Percentiles rank a stretch among this genome's conserved stretches.
Conservation (phyloP, 306 rosid genomes). For the Nissolia schottii region DNA sequence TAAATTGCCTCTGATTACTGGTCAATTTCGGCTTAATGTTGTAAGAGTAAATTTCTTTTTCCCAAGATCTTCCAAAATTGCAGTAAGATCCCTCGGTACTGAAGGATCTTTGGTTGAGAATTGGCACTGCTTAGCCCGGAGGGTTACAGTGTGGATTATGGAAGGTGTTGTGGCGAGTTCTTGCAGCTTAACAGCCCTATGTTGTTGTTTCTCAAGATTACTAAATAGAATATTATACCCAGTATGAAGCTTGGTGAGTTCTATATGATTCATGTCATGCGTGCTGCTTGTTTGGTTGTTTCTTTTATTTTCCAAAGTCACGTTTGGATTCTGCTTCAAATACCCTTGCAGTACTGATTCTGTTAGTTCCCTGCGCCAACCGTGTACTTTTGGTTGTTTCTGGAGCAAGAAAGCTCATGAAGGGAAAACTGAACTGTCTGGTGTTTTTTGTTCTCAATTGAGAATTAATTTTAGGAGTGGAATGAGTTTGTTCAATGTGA, state of each 20-base stretch:
- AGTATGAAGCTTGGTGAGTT: not conserved
- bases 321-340: not conserved
- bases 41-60: not conserved
- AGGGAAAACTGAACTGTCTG: not conserved
- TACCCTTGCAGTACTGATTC: not conserved
- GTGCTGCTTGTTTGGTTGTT: slow-evolving; percentile 1
- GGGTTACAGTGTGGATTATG: not conserved
- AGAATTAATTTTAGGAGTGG: not conserved
- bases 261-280: not conserved
- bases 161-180: not conserved
- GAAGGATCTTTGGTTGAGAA: not conserved
- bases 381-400: not conserved
- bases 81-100: not conserved
- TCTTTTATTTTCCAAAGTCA: not conserved
- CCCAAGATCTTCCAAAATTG: not conserved
- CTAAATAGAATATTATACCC: not conserved
- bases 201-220: not conserved
- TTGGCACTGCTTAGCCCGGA: not conserved
- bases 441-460: too few relatives aligned
- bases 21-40: not conserved
- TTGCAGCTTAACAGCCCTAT: not conserved
- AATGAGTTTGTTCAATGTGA: not conserved
- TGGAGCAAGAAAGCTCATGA: not conserved
- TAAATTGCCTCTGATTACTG: not conserved
- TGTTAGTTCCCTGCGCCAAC: slow-evolving; percentile 4